Conservation (phyloP, 2,329 filamentous ascomycete genomes). For the Xylariaceae sp. region DNA sequence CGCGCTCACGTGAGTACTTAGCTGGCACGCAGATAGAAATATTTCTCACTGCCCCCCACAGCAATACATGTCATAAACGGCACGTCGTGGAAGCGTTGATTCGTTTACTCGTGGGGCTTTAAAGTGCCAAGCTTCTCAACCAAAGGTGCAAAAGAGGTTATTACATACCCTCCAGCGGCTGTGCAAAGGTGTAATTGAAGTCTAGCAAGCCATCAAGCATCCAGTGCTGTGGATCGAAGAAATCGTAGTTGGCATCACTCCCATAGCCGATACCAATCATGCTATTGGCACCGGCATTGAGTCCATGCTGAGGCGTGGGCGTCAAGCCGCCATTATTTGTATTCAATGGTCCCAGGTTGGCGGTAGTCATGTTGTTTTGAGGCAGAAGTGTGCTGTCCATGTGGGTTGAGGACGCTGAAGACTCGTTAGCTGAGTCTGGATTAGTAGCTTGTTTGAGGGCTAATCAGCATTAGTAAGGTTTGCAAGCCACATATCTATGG, state of each 20-base stretch:
- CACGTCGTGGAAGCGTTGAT: too few species aligned
- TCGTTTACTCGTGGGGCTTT: too few species aligned
- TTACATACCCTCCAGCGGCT: slow-evolving; percentile 50
- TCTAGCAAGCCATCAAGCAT: slow-evolving; percentile 83
- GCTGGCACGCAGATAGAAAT: too few species aligned
- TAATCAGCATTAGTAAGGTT: slow-evolving; percentile 35
- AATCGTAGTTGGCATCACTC: slow-evolving; percentile 69
- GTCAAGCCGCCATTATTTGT: slow-evolving; percentile 48
- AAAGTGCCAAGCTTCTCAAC: too few species aligned
- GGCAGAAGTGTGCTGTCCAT: slow-evolving; percentile 57
- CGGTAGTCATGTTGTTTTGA: slow-evolving; percentile 40
- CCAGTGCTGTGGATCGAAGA: slow-evolving; percentile 92
- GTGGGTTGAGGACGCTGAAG: slow-evolving; percentile 63
- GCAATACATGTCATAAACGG: too few species aligned
- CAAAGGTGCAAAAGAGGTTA: too few species aligned
- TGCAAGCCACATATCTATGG: slow-evolving; percentile 20
- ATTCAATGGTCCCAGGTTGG: slow-evolving; percentile 44
- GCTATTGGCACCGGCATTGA: slow-evolving; percentile 40
- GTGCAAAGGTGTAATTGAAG: slow-evolving; percentile 63
- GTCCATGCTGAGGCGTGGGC: slow-evolving; percentile 41
- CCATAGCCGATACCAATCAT: slow-evolving; percentile 54
- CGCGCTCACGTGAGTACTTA: too few species aligned
- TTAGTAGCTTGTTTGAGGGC: slow-evolving; percentile 85
- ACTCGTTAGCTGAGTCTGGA: slow-evolving; percentile 72
- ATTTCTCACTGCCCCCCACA: too few species aligned